Conservation (phyloP, 768 basidiomycete species). For the Tephrocybe sp. region DNA sequence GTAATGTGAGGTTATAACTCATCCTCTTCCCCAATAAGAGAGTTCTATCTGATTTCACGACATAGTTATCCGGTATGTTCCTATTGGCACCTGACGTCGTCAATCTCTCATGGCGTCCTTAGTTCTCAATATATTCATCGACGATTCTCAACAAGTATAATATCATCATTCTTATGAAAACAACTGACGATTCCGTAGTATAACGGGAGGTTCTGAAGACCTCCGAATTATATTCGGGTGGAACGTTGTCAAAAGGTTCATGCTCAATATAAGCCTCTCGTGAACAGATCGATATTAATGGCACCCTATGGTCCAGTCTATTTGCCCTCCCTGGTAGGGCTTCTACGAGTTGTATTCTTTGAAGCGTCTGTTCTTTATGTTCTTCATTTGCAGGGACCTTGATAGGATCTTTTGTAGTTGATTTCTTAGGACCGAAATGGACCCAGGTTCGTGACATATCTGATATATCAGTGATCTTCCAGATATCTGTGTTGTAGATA, state of each 20-base stretch:
- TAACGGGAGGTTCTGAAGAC: conserved; percentile 53
- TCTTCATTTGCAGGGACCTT: conserved; percentile 43
- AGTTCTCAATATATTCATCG: conserved; percentile 82
- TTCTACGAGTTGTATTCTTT: no score
- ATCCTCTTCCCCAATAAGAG: neutral
- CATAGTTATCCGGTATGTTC: conserved; percentile 59
- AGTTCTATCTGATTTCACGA: neutral
- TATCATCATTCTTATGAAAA: conserved; percentile 14
- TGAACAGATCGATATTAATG: neutral
- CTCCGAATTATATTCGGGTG: conserved; percentile 74
- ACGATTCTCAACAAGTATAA: conserved; percentile 69
- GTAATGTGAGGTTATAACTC: conserved; percentile 49
- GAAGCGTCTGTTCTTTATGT: neutral
- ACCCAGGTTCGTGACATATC: conserved; percentile 52
- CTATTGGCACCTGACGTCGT: no score
- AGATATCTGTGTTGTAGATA: conserved; percentile 40
- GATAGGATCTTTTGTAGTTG: conserved; percentile 71
- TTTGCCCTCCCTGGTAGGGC: conserved; percentile 35
- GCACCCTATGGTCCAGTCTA: conserved; percentile 22
- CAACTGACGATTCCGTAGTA: conserved; percentile 30
- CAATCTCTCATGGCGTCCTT: neutral
- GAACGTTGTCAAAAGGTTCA: conserved; percentile 80
- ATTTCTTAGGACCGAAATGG: conserved; percentile 71
- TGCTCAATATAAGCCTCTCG: conserved; percentile 5
- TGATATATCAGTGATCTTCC: no score